Base-by-base conservation (phyloP, 2,329 filamentous ascomycete genomes). In the Hymenotorrendiella dingleyae region DNA sequence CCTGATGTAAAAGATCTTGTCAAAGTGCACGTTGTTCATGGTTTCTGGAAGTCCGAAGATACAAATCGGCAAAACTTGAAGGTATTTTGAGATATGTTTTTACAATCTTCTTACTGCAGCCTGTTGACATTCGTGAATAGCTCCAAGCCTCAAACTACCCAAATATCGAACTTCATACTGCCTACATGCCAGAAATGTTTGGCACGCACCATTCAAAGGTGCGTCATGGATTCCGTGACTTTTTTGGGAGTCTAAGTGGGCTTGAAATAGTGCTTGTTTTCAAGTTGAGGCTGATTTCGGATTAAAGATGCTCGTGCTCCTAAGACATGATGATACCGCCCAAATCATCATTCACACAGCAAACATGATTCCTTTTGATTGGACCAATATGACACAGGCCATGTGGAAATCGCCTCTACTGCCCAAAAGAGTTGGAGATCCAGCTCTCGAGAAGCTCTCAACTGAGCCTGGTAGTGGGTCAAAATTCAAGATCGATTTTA, bases 291-390 rank as follows among this genome's bases (percentile, higher is more conserved):
- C 26, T 49, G 41, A 47, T 40, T 26, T n/a, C 23, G n/a, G n/a
- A 16, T 27, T 22, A 14, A 93, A 94, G 64, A 93, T 94, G 85
- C 76, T 94, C 63, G 69, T 94, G n/a, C 64, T 94, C 4, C 70
- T 94, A 48, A 76, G 85, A 4, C 80, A 85, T 60, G 87, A 94
- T 58, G 79, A 84, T 48, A 77, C 73, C 0, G 85, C 83, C 0
- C 84, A 94, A 63, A 68, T 95, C 5, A 65, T 94, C 43, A 89
- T 95, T 22, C 86, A 94, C 54, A 95, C 89, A 0, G 87, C 89
- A 14, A 95, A 95, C 54, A 88, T 94, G 83, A 91, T 94, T n/a
- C 59, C 73, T 4, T 80, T 82, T 42, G 89, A 95, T 61, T 95
- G 89, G 89, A 75, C 71, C 1, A 93, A 93, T 54, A 86, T 94